Conservation (phyloP, 139 green algal genomes). For the Chlorella sorokiniana region DNA sequence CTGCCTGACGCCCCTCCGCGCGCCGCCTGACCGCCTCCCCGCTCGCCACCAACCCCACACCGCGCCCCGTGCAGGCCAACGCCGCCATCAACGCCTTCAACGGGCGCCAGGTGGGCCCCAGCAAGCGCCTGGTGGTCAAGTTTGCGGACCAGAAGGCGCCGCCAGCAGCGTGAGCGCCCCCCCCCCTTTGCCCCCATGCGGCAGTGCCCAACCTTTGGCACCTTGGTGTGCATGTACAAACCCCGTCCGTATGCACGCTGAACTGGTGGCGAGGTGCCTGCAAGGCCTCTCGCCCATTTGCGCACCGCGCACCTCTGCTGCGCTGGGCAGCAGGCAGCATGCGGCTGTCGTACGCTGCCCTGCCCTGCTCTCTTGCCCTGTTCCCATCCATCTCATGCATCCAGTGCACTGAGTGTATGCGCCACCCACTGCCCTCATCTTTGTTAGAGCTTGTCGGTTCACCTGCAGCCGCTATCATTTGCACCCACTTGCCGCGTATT, state of each 20-base stretch:
- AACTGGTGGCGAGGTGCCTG: too few species aligned
- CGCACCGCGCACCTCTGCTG: too few species aligned
- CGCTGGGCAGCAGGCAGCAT: background rate
- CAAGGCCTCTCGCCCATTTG: too few species aligned
- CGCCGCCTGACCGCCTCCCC: too few species aligned
- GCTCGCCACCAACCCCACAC: background rate
- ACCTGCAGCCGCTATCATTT: too few species aligned
- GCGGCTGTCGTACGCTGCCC: background rate
- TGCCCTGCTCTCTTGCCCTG: background rate
- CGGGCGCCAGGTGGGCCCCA: conserved; percentile 31
- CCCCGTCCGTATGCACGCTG: too few species aligned
- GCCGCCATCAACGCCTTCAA: conserved; percentile 43
- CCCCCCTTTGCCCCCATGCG: background rate
- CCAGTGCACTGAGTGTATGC: background rate
- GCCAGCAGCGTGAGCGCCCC: background rate
- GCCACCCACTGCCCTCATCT: background rate
- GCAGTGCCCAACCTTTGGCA: too few species aligned
- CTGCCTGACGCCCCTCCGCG: too few species aligned
- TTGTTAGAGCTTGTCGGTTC: too few species aligned
- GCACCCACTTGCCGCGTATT: too few species aligned
- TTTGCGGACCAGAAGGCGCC: conserved; percentile 50
- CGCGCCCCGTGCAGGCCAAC: conserved; percentile 37
- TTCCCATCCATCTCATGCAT: background rate
- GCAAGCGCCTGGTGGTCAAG: conserved; percentile 61
- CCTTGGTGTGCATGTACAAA: background rate